A percentile compares a stretch with the other conserved stretches of the same genome.
Evolutionary conservation across 805 yeast genomes (phyloP).

Genomic region (Saccharomycopsis fermentans): DNA sequence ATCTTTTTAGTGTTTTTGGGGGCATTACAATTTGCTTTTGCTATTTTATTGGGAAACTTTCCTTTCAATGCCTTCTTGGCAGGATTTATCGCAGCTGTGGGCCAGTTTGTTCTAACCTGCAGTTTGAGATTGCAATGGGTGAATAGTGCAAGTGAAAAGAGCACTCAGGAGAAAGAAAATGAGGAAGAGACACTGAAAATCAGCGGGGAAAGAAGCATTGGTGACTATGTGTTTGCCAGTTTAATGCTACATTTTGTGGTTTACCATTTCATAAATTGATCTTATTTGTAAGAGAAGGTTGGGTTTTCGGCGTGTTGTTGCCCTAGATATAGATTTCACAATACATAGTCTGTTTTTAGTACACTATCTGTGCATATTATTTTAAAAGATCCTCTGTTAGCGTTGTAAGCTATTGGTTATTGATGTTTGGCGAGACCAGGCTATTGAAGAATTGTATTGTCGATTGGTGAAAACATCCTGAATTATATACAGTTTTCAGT

Average conservation of each 20-base stretch:
- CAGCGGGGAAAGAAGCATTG: conserved; percentile 54
- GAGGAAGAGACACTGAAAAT: conserved; percentile 20
- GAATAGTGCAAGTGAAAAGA: conserved; percentile 1
- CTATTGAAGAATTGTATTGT: no score
- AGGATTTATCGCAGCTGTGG: conserved; percentile 87
- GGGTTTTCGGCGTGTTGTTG: not conserved
- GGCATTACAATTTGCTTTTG: conserved; percentile 66
- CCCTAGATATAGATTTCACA: not conserved
- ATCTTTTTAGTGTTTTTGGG: conserved; percentile 68
- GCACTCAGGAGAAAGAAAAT: conserved; percentile 25
- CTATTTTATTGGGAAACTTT: conserved; percentile 70
- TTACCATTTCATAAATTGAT: conserved; percentile 78
- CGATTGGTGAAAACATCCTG: no score
- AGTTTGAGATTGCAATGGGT: conserved; percentile 67
- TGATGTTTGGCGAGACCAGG: no score
- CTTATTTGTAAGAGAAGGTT: not conserved
- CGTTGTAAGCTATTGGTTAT: no score
- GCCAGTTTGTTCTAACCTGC: conserved; percentile 86
- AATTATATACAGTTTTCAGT: no score
- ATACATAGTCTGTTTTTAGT: not conserved
- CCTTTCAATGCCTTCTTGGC: conserved; percentile 97
- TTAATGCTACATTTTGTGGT: conserved; percentile 81
- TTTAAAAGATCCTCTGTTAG: no score
- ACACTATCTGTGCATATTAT: not conserved
- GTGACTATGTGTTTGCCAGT: conserved; percentile 82